A percentile compares a stretch with the other conserved stretches of the same genome.
Conservation (phyloP, 1,139 yeast species). For the Kurtzmaniella quercitrusa region DNA sequence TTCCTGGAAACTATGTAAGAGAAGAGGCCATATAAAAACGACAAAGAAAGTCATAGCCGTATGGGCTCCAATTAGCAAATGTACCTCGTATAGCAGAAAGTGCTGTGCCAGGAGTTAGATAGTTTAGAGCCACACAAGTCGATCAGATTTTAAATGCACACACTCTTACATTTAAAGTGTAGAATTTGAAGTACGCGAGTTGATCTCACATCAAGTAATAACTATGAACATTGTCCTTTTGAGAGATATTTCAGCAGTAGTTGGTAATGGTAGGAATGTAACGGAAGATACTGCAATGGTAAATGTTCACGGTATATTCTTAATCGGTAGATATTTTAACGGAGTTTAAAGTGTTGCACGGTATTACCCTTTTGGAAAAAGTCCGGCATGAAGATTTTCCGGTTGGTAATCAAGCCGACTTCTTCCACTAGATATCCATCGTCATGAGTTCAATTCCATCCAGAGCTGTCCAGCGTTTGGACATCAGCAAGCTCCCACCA, state of each 20-base stretch:
- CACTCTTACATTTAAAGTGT: too few relatives aligned
- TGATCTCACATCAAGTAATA: too few relatives aligned
- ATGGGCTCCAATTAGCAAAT: too few relatives aligned
- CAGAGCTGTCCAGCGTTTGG: not conserved
- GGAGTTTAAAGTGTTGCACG: not conserved
- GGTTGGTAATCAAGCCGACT: not conserved
- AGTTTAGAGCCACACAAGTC: too few relatives aligned
- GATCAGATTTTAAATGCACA: too few relatives aligned
- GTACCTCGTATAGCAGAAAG: not conserved
- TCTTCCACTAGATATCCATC: not conserved
- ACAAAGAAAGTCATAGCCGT: not conserved
- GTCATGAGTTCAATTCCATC: not conserved
- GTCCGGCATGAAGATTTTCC: not conserved
- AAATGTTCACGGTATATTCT: too few relatives aligned
- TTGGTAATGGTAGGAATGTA: too few relatives aligned
- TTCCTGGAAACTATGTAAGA: slow-evolving; percentile 71
- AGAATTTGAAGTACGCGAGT: too few relatives aligned
- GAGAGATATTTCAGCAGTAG: too few relatives aligned
- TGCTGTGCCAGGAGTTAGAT: not conserved
- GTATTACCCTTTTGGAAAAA: not conserved
- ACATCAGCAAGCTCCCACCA: slow-evolving; percentile 43
- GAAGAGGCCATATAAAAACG: slow-evolving; percentile 20
- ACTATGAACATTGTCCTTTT: too few relatives aligned
- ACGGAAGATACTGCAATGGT: too few relatives aligned
- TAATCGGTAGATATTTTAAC: too few relatives aligned